phyloP scores from a whole-genome alignment of 208 protist species.

The Wallacemonas rigidus region DNA sequence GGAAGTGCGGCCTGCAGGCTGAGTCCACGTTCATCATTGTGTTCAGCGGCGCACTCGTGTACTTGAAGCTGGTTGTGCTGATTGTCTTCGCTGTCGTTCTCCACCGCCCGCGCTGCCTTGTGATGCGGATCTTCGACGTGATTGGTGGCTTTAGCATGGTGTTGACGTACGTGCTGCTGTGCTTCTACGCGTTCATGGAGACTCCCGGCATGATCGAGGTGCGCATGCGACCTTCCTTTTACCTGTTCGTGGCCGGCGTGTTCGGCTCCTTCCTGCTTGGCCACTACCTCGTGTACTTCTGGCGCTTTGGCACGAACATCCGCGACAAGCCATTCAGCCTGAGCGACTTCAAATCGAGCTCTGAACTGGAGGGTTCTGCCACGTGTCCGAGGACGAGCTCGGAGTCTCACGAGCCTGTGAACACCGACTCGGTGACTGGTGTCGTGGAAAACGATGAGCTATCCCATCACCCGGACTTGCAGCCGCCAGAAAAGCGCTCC shows the following conservation, averaged over 20 bases:
- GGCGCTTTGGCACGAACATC: conserved; percentile 14
- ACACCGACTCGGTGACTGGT: too few species aligned
- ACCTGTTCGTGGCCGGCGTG: conserved; percentile 9
- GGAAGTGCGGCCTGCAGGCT: conserved; percentile 8
- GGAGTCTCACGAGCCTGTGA: too few species aligned
- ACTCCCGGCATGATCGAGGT: conserved; percentile 14
- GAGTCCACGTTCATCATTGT: conserved; percentile 8
- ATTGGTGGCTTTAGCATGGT: conserved; percentile 11
- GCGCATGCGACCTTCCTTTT: conserved; percentile 14
- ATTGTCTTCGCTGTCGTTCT: conserved; percentile 7
- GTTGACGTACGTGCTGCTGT: conserved; percentile 9
- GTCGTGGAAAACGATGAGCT: too few species aligned
- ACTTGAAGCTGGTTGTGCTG: conserved; percentile 2
- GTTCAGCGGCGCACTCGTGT: conserved; percentile 7
- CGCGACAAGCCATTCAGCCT: conserved; percentile 9
- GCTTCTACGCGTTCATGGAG: conserved; percentile 13
- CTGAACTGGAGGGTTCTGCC: neutral
- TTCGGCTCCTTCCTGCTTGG: conserved; percentile 18
- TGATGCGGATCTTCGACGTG: conserved; percentile 1
- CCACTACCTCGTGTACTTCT: conserved; percentile 15
- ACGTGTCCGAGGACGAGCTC: neutral
- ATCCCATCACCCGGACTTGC: neutral
- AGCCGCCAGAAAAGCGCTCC: neutral
- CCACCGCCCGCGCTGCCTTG: conserved; percentile 9
- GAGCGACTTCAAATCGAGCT: conserved; percentile 2